A percentile compares a stretch with the other conserved stretches of the same genome.
phyloP scores from a whole-genome alignment of 75 land plant genomes.

The Adiantum capillusveneris region DNA sequence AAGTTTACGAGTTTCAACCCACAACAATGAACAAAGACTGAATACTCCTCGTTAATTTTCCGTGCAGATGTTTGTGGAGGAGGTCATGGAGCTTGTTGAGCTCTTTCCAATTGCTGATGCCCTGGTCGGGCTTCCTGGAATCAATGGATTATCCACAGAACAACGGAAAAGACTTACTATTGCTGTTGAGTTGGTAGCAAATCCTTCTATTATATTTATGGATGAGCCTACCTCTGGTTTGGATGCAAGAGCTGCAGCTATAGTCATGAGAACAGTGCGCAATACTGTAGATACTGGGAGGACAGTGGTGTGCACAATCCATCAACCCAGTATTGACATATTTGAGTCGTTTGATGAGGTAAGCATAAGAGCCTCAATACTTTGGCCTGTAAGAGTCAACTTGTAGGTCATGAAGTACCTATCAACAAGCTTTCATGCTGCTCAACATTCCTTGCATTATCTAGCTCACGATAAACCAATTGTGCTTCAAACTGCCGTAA shows the following conservation, averaged over 20 bases:
- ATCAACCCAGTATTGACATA: constrained; percentile 77
- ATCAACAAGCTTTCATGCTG: too few relatives aligned
- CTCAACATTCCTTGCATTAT: too few relatives aligned
- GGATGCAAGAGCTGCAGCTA: constrained; percentile 78
- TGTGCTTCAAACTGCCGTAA: too few relatives aligned
- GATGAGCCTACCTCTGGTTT: constrained; percentile 86
- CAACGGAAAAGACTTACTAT: constrained; percentile 80
- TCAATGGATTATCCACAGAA: constrained; percentile 79
- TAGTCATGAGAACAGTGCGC: constrained; percentile 80
- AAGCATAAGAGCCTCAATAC: constrained; percentile 1
- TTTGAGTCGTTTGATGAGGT: constrained; percentile 90
- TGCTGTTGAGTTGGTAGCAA: constrained; percentile 80
- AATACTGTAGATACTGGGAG: constrained; percentile 84
- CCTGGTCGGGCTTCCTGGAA: constrained; percentile 69
- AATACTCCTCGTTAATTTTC: not conserved
- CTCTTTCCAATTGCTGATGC: constrained; percentile 53
- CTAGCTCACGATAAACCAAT: too few relatives aligned
- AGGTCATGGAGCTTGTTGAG: constrained; percentile 78
- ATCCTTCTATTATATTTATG: constrained; percentile 88
- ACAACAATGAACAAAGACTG: not conserved
- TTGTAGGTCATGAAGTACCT: too few relatives aligned
- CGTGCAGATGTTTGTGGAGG: constrained; percentile 58
- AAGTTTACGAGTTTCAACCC: too few relatives aligned
- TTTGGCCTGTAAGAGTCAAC: not conserved
- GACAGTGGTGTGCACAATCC: constrained; percentile 80